These are phyloP conservation scores for Vanrija pseudolonga DNA, from an alignment of 1,284 basidiomycete species.

Conservation along the genomic window DNA sequence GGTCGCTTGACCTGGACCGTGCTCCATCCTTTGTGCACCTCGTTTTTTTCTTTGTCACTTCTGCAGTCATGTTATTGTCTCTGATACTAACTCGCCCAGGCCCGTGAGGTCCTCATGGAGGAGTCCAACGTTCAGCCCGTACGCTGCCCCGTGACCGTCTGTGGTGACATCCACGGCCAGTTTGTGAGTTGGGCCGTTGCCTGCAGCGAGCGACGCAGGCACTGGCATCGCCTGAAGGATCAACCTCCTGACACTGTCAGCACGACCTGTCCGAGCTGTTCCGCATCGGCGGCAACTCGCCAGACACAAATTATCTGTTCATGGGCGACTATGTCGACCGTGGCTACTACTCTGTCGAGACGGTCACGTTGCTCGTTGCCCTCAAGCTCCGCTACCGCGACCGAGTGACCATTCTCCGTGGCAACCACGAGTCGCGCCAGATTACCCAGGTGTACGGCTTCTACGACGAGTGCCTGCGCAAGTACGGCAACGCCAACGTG, in stretches of 20 bases:
- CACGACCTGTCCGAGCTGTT: conserved; percentile 99
- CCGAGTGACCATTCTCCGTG: conserved; percentile 94
- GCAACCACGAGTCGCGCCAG: conserved; percentile 98
- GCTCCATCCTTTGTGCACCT: neutral
- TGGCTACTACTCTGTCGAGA: conserved; percentile 99
- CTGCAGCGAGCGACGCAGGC: neutral
- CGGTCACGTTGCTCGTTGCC: conserved; percentile 95
- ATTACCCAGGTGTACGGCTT: conserved; percentile 99
- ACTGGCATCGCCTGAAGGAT: neutral
- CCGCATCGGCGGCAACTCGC: conserved; percentile 97
- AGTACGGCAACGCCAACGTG: conserved; percentile 99
- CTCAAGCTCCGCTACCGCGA: conserved; percentile 98
- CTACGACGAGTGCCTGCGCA: conserved; percentile 98
- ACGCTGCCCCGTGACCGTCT: conserved; percentile 93
- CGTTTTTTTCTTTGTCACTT: neutral
- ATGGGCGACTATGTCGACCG: conserved; percentile 99
- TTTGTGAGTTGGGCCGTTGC: conserved; percentile 74
- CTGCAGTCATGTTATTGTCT: neutral
- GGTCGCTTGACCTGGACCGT: too few relatives aligned
- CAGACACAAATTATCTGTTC: conserved; percentile 99
- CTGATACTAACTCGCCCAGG: conserved; percentile 56
- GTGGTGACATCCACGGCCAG: conserved; percentile 98
- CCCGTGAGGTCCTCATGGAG: conserved; percentile 94
- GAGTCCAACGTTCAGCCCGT: conserved; percentile 98
- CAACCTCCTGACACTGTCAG: conserved; percentile 51